Conservation (phyloP, 2,329 filamentous ascomycete genomes). For the Ascocoryne sarcoides region DNA sequence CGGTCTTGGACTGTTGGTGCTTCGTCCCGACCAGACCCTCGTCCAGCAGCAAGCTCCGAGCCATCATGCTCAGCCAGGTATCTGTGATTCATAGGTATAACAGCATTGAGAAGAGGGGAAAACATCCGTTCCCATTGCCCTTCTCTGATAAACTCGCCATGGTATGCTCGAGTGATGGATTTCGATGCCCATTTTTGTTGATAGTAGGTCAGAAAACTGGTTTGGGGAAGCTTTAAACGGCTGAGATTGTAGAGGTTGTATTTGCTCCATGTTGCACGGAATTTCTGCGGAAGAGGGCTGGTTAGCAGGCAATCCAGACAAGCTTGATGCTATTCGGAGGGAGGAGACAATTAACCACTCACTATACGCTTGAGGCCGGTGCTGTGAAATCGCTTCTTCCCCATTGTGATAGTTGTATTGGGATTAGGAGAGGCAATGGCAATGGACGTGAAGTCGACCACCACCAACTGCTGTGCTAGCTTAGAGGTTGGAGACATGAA, state of each 20-base stretch:
- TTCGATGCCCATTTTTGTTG: slow-evolving; percentile 98
- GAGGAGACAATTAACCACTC: no score
- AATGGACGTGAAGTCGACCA: no score
- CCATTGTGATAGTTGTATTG: slow-evolving; percentile 21
- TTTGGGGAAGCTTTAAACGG: slow-evolving; percentile 39
- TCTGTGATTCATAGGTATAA: slow-evolving; percentile 73
- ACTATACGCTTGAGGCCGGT: slow-evolving; percentile 58
- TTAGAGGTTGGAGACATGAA: neutral
- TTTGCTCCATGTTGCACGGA: slow-evolving; percentile 95
- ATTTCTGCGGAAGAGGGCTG: slow-evolving; percentile 53
- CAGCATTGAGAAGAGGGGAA: slow-evolving; percentile 67
- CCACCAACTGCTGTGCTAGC: no score
- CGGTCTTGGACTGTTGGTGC: slow-evolving; percentile 24
- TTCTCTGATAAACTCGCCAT: slow-evolving; percentile 91
- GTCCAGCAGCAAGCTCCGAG: slow-evolving; percentile 70
- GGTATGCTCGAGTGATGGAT: slow-evolving; percentile 73
- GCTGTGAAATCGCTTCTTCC: slow-evolving; percentile 56
- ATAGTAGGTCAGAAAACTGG: slow-evolving; percentile 63
- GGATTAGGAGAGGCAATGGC: neutral
- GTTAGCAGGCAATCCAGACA: no score
- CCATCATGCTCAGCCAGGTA: slow-evolving; percentile 79
- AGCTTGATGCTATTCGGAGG: no score
- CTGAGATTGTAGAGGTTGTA: slow-evolving; percentile 89
- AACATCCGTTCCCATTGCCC: slow-evolving; percentile 94
- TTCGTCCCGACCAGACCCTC: slow-evolving; percentile 57